Conservation (phyloP, 108 stramenopile genomes). For the Hondaea fermentalgiana region DNA sequence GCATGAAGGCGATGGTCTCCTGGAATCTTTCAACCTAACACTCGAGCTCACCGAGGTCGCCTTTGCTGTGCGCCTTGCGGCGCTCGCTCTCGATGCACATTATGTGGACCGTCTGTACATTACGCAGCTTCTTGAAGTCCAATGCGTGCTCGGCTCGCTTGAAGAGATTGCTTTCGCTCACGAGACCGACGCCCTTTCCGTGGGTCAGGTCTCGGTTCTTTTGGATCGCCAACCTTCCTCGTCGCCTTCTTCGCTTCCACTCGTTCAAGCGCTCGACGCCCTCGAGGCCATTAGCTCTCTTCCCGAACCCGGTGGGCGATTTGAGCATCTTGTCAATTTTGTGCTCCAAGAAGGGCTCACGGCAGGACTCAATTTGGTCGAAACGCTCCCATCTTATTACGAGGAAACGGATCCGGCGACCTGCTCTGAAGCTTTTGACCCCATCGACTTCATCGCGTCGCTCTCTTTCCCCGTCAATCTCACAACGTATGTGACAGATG, state of each 20-base stretch:
- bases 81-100: background rate
- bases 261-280: background rate
- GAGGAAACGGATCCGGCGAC: background rate
- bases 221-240: background rate
- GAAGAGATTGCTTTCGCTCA: background rate
- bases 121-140: background rate
- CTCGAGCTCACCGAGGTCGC: background rate
- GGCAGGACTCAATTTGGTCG: background rate
- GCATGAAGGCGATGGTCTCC: background rate
- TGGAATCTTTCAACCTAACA: background rate
- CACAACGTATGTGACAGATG: background rate
- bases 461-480: background rate
- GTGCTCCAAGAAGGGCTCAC: background rate
- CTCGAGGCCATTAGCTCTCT: background rate
- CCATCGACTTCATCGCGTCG: background rate
- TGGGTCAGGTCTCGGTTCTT: background rate
- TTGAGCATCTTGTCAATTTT: background rate
- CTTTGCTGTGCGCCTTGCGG: background rate
- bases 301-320: background rate
- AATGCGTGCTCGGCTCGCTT: background rate
- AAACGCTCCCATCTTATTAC: background rate
- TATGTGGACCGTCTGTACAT: background rate
- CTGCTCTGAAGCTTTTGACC: background rate
- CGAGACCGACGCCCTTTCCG: background rate
- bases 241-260: background rate